Percentiles rank a stretch among this genome's conserved stretches.
phyloP scores from a whole-genome alignment of 164 flowering plant genomes.

The Platanus orientalis region DNA sequence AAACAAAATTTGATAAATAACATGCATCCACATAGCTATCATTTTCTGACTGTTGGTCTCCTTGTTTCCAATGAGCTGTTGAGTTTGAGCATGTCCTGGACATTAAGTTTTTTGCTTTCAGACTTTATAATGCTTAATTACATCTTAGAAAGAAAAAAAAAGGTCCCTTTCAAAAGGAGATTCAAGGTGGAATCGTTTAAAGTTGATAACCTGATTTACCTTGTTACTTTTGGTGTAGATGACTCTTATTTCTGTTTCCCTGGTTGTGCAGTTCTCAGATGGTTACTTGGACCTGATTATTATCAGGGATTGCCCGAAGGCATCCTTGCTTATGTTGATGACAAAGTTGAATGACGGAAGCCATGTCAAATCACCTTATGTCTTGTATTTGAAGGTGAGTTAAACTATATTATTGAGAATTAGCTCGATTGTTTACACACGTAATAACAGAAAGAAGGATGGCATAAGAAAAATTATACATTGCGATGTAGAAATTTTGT shows the following conservation, averaged over 20 bases:
- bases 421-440: not conserved
- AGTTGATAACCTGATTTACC: not conserved
- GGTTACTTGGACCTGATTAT: conserved; percentile 83
- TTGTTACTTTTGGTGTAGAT: conserved; percentile 2
- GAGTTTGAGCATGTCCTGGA: not conserved
- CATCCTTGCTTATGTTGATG: conserved; percentile 49
- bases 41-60: not conserved
- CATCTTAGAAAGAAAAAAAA: no score
- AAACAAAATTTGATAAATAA: no score
- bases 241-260: conserved; percentile 1
- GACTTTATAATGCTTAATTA: not conserved
- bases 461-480: no score
- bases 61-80: not conserved
- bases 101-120: not conserved
- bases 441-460: no score
- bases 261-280: conserved; percentile 75
- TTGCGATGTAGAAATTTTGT: no score
- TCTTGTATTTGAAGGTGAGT: conserved; percentile 72
- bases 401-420: not conserved
- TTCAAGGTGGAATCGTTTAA: not conserved
- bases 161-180: not conserved
- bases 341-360: conserved; percentile 54
- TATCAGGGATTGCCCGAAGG: conserved; percentile 56
- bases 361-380: conserved; percentile 76
- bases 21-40: not conserved